Conservation (phyloP, 139 green algal genomes). For the Marvania coccoides region DNA sequence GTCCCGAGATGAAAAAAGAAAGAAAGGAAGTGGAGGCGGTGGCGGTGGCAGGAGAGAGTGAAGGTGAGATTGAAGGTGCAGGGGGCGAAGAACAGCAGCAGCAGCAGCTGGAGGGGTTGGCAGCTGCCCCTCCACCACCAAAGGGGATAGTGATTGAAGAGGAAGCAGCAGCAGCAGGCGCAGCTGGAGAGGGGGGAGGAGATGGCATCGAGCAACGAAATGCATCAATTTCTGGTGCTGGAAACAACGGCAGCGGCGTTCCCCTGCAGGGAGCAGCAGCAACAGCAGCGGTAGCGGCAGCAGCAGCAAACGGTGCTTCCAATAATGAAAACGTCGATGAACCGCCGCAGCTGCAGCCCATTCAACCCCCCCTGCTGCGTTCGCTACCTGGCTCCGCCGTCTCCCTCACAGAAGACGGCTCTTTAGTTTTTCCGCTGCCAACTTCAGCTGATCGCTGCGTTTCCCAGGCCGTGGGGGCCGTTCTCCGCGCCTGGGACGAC, state of each 20-base stretch:
- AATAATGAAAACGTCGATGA: too few relatives aligned
- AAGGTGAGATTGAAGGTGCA: too few relatives aligned
- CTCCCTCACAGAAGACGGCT: constrained; percentile 6
- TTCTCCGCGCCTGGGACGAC: constrained; percentile 50
- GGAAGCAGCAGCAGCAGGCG: not conserved
- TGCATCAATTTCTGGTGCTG: not conserved
- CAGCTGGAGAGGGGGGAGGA: not conserved
- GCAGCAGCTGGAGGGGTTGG: too few relatives aligned
- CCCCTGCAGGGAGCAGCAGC: not conserved
- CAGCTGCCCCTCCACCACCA: too few relatives aligned
- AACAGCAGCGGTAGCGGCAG: not conserved
- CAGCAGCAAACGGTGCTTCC: too few relatives aligned
- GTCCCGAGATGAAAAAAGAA: constrained; percentile 14
- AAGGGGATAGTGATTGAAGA: constrained; percentile 11
- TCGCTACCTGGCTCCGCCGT: not conserved
- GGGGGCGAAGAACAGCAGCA: too few relatives aligned
- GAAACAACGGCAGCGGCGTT: not conserved
- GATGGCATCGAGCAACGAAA: too few relatives aligned
- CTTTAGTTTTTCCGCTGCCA: constrained; percentile 17
- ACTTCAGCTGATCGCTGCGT: constrained; percentile 13
- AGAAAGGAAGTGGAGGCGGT: not conserved
- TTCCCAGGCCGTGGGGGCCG: constrained; percentile 41
- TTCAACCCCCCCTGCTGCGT: too few relatives aligned
- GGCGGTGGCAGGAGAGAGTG: not conserved
- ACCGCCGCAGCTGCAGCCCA: too few relatives aligned